A percentile compares a stretch with the other conserved stretches of the same genome.
Evolutionary conservation across 768 basidiomycete genomes (phyloP).

Genomic region (Leccinum incarnatum): DNA sequence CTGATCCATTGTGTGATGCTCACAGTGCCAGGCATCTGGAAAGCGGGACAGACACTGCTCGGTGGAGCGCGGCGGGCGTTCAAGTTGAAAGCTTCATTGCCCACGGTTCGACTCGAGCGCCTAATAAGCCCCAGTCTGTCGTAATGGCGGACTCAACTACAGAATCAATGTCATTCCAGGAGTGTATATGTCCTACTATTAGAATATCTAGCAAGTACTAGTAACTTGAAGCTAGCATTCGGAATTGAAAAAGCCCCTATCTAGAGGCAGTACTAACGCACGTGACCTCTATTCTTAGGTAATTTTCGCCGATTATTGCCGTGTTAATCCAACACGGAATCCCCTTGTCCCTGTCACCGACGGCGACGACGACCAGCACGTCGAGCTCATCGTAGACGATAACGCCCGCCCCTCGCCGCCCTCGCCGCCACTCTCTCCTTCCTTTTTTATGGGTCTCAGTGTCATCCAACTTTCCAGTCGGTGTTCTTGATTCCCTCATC

Average conservation of each 20-base stretch:
- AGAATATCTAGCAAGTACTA: background rate
- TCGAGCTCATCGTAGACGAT: conserved; percentile 31
- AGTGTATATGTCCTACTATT: background rate
- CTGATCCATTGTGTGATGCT: conserved; percentile 20
- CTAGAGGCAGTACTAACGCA: conserved; percentile 15
- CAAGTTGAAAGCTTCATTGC: background rate
- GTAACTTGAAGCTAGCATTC: background rate
- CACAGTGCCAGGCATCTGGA: conserved; percentile 8
- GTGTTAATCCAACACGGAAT: conserved; percentile 32
- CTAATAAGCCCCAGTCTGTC: background rate
- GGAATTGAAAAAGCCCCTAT: background rate
- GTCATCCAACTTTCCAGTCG: conserved; percentile 6
- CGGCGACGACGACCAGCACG: conserved; percentile 28
- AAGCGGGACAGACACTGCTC: too few species aligned
- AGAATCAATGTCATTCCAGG: background rate
- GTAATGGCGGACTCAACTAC: background rate
- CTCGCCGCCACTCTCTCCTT: background rate
- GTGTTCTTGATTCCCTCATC: conserved; percentile 26
- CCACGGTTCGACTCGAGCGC: conserved; percentile 1
- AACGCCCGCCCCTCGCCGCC: conserved; percentile 16
- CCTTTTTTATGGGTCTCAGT: conserved; percentile 19
- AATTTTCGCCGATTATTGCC: conserved; percentile 27
- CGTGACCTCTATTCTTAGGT: conserved; percentile 30
- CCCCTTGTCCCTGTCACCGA: conserved; percentile 39
- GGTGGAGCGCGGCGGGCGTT: background rate